Evolutionary conservation across 345 rosid genomes (phyloP).

Genomic region (Anastatica hierochuntica): DNA sequence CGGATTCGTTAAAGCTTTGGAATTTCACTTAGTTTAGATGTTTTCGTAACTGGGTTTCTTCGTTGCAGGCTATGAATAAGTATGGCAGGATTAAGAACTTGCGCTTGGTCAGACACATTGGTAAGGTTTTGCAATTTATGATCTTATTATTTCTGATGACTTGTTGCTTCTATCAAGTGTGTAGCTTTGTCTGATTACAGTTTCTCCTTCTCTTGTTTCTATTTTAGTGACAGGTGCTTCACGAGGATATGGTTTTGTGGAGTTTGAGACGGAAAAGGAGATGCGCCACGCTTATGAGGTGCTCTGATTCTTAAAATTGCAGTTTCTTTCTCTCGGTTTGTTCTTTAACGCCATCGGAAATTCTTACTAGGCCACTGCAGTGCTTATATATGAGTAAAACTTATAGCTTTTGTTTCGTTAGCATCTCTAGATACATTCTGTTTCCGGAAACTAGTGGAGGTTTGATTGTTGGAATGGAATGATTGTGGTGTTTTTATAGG

Average conservation of each 20-base stretch:
- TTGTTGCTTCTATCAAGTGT: too few species aligned
- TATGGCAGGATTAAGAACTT: conserved; percentile 70
- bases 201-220: background rate
- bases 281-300: conserved; percentile 74
- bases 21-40: background rate
- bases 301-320: too few species aligned
- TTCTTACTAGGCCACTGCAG: background rate
- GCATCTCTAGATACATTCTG: too few species aligned
- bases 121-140: conserved; percentile 24
- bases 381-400: background rate
- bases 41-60: background rate
- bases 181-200: background rate
- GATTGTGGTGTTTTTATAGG: conserved; percentile 39
- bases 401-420: too few species aligned
- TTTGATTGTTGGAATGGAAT: background rate
- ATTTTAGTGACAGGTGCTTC: conserved; percentile 87
- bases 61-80: conserved; percentile 66
- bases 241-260: conserved; percentile 80
- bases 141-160: too few species aligned
- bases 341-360: too few species aligned
- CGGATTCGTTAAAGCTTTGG: background rate
- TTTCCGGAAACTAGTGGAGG: background rate
- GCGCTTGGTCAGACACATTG: conserved; percentile 88
- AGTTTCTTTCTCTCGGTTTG: too few species aligned
- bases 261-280: conserved; percentile 73